Percentiles rank a stretch among this genome's conserved stretches.
Evolutionary conservation across 1,139 yeast genomes (phyloP).

Genomic region (Nadsonia commutata): DNA sequence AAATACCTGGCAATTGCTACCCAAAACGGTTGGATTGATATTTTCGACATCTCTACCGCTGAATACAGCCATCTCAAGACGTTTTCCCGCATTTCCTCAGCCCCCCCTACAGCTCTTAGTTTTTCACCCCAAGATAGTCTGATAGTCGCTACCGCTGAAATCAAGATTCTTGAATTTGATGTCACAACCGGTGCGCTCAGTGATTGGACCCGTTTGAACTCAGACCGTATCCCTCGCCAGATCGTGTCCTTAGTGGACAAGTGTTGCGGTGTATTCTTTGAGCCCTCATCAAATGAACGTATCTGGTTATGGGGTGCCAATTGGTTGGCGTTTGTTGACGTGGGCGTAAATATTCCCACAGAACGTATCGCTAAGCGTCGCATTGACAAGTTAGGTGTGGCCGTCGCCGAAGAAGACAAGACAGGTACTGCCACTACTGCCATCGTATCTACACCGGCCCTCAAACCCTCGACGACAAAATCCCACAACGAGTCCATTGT

Average conservation of each 20-base stretch:
- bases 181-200: slow-evolving; percentile 31
- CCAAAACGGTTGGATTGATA: slow-evolving; percentile 52
- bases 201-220: slow-evolving; percentile 66
- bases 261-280: slow-evolving; percentile 55
- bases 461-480: slow-evolving; percentile 18
- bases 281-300: slow-evolving; percentile 25
- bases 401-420: slow-evolving; percentile 21
- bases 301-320: slow-evolving; percentile 83
- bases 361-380: slow-evolving; percentile 26
- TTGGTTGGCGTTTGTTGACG: slow-evolving; percentile 69
- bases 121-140: slow-evolving; percentile 41
- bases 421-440: slow-evolving; percentile 12
- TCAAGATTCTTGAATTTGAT: slow-evolving; percentile 56
- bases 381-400: slow-evolving; percentile 47
- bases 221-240: slow-evolving; percentile 59
- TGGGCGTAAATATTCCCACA: slow-evolving; percentile 43
- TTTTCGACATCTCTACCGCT: slow-evolving; percentile 25
- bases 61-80: slow-evolving; percentile 11
- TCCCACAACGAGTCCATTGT: slow-evolving; percentile 19
- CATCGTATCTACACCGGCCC: slow-evolving; percentile 14
- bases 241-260: slow-evolving; percentile 48
- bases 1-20: slow-evolving; percentile 40
- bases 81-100: slow-evolving; percentile 34
- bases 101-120: slow-evolving; percentile 47
- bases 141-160: slow-evolving; percentile 58